phyloP scores from a whole-genome alignment of 2,329 filamentous ascomycete genomes.

The Fusarium siculi region DNA sequence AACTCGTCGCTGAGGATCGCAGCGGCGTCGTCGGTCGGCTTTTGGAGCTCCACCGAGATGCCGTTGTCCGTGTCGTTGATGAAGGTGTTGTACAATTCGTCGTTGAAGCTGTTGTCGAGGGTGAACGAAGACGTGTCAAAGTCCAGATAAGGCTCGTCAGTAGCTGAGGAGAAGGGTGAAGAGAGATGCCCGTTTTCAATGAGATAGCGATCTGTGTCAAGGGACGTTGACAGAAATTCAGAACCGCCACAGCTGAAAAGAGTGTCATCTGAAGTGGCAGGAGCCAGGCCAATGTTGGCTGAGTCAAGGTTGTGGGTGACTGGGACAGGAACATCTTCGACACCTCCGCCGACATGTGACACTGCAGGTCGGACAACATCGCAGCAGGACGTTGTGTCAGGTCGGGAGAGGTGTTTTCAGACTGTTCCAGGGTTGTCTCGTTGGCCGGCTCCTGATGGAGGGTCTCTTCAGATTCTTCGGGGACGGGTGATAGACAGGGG shows the following conservation, averaged over 20 bases:
- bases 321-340: constrained; percentile 58
- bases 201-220: constrained; percentile 79
- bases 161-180: constrained; percentile 74
- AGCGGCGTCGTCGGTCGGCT: constrained; percentile 62
- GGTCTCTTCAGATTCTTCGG: constrained; percentile 52
- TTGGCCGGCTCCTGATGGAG: constrained; percentile 44
- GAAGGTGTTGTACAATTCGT: constrained; percentile 64
- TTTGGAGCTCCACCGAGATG: constrained; percentile 58
- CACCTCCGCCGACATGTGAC: constrained; percentile 89
- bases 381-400: constrained; percentile 99
- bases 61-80: constrained; percentile 63
- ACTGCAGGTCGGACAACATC: constrained; percentile 99
- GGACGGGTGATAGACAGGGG: constrained; percentile 63
- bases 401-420: constrained; percentile 72
- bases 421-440: constrained; percentile 42
- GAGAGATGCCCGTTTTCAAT: constrained; percentile 80
- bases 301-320: constrained; percentile 47
- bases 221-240: constrained; percentile 74
- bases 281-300: constrained; percentile 56
- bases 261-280: constrained; percentile 69
- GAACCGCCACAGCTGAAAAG: constrained; percentile 75
- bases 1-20: constrained; percentile 63
- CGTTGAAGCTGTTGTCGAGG: constrained; percentile 59
- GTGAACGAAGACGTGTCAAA: constrained; percentile 65
- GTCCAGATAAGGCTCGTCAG: constrained; percentile 75